Conservation (phyloP, 2,329 filamentous ascomycete genomes). For the Talaromyces sp. region DNA sequence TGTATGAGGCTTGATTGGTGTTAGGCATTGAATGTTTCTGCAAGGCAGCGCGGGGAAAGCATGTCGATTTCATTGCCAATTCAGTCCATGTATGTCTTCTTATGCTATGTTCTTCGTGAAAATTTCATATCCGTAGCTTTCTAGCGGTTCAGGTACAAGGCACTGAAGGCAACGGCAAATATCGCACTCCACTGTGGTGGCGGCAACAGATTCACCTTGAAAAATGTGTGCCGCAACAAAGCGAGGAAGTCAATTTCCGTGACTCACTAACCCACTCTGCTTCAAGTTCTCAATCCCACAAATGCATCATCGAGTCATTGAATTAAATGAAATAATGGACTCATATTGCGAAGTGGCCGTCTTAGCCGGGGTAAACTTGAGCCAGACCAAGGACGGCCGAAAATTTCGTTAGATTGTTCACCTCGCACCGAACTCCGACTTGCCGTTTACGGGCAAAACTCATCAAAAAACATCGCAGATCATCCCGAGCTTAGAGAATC, state of each 20-base stretch:
- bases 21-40: neutral
- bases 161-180: neutral
- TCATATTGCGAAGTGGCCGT: neutral
- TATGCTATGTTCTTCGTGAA: neutral
- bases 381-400: neutral
- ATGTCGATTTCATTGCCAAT: neutral
- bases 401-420: neutral
- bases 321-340: neutral
- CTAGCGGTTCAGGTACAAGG: neutral
- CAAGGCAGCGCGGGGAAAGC: no score
- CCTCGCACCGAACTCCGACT: neutral
- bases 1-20: neutral
- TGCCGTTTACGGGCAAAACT: neutral
- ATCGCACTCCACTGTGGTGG: neutral
- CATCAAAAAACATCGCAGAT: neutral
- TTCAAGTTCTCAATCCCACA: neutral
- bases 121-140: neutral
- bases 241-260: neutral
- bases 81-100: no score
- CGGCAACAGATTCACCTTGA: neutral
- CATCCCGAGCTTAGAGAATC: neutral
- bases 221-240: neutral
- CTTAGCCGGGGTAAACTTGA: constrained; percentile 2
- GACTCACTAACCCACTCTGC: neutral
- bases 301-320: neutral